Evolutionary conservation across 805 yeast species (phyloP).

Genomic region (Barnettozyma vustinii): DNA sequence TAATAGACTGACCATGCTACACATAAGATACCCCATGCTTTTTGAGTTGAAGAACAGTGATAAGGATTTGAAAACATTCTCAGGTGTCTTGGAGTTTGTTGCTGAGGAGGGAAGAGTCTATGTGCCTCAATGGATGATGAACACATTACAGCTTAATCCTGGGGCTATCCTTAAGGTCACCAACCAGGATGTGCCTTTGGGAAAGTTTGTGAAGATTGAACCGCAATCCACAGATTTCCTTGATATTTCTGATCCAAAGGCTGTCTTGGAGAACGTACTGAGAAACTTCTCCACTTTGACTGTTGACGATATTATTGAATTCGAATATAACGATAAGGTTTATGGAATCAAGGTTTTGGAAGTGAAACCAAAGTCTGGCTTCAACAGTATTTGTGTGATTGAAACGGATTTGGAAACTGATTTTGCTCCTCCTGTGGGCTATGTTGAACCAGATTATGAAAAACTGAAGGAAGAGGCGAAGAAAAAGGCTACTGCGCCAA

Average conservation of each 20-base stretch:
- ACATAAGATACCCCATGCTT: constrained; percentile 94
- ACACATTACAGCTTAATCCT: constrained; percentile 61
- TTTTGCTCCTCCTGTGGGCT: constrained; percentile 98
- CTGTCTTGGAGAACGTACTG: constrained; percentile 88
- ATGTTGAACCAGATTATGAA: constrained; percentile 80
- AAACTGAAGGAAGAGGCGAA: constrained; percentile 17
- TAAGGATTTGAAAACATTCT: constrained; percentile 58
- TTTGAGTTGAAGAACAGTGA: constrained; percentile 74
- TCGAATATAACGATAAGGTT: constrained; percentile 72
- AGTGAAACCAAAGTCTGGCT: constrained; percentile 66
- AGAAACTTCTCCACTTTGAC: constrained; percentile 87
- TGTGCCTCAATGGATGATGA: constrained; percentile 96
- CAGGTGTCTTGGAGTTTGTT: constrained; percentile 92
- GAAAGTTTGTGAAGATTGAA: constrained; percentile 85
- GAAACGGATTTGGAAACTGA: constrained; percentile 97
- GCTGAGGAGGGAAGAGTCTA: constrained; percentile 97
- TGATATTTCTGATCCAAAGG: constrained; percentile 93
- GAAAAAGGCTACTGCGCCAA: constrained; percentile 6
- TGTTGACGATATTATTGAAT: constrained; percentile 76
- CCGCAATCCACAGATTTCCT: constrained; percentile 93
- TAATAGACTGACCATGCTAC: constrained; percentile 81
- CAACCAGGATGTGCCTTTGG: constrained; percentile 76
- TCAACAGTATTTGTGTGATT: constrained; percentile 80
- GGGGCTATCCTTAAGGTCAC: constrained; percentile 78
- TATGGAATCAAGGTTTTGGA: constrained; percentile 83